A percentile compares a stretch with the other conserved stretches of the same genome.
phyloP scores from a whole-genome alignment of 768 basidiomycete genomes.

The Tubosaeta sp. region DNA sequence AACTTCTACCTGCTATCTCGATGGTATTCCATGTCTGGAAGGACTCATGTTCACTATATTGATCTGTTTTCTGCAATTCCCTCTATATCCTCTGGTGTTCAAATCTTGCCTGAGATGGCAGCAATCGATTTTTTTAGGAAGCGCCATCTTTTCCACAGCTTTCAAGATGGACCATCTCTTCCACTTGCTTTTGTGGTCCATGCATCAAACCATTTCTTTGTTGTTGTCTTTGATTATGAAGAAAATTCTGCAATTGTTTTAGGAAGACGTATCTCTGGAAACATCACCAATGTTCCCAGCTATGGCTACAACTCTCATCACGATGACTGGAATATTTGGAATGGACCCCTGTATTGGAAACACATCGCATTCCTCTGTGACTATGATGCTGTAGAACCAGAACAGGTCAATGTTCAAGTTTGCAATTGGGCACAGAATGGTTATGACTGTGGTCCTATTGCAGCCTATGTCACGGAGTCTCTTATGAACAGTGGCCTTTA shows the following conservation, averaged over 20 bases:
- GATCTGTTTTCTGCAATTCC: background rate
- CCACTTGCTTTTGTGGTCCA: background rate
- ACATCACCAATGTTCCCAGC: background rate
- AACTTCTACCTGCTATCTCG: background rate
- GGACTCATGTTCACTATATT: background rate
- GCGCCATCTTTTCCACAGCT: too few species aligned
- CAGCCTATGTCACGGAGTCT: background rate
- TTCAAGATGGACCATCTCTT: background rate
- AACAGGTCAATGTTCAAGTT: background rate
- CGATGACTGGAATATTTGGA: background rate
- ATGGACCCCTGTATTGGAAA: background rate
- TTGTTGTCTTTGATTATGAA: background rate
- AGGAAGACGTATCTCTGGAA: background rate
- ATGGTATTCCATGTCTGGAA: background rate
- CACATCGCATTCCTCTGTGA: background rate
- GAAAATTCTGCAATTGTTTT: background rate
- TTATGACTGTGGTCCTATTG: constrained; percentile 8
- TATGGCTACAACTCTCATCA: background rate
- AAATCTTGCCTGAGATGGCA: background rate
- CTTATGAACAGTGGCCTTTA: background rate
- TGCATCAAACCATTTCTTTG: background rate
- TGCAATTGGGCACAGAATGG: background rate
- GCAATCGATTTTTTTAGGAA: background rate
- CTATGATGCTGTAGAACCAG: background rate
- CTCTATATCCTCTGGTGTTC: background rate